Base-by-base conservation (phyloP, 768 basidiomycete genomes). In the Mrakia blollopis region DNA sequence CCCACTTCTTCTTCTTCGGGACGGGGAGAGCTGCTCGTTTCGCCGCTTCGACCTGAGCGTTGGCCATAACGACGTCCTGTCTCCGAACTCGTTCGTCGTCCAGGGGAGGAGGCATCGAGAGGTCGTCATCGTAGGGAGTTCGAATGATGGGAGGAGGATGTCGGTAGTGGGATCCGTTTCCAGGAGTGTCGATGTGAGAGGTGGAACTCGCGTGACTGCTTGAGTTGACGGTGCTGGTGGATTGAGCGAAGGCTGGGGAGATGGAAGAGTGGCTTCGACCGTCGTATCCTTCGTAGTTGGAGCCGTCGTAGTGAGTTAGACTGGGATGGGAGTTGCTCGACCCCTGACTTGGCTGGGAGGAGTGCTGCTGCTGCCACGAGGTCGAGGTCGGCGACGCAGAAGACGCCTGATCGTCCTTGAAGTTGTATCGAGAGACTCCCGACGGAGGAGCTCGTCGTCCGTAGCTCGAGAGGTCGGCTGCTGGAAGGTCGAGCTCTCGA, bases 1-100 rank as follows among this genome's bases (percentile, higher is more conserved):
- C 84, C 83, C 84, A 83, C 75, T 83, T 83, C 81, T 84, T 84
- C 80, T 84, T 84, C 23, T 80, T 81, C 30, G 79, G 77, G 0
- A 75, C 72, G 2, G 78, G 79, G 2, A 80, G 57, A n/a, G 65
- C 57, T 7, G 65, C 44, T 57, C 60, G 63, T 28, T 63, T 62
- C 16, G 72, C 74, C 30, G 76, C 75, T 52, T 77, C 74, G 30
- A 76, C 74, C 21, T 74, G 68, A 28, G 73, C 72, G 39, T 80
- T 77, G 50, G 75, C 71, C 77, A 78, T 79, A 71, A 75, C 80
- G 21, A 78, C 63, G 63, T 80, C 80, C 35, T 78, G 77, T 68
- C 72, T 32, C 9, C 78, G 75, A 54, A 75, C 68, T 6, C 67
- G 78, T 25, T 70, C 67, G 54, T 50, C 63, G 30, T 57, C 65